Base-by-base conservation (phyloP, 805 yeast species). In the Saccharomyces jurei region DNA sequence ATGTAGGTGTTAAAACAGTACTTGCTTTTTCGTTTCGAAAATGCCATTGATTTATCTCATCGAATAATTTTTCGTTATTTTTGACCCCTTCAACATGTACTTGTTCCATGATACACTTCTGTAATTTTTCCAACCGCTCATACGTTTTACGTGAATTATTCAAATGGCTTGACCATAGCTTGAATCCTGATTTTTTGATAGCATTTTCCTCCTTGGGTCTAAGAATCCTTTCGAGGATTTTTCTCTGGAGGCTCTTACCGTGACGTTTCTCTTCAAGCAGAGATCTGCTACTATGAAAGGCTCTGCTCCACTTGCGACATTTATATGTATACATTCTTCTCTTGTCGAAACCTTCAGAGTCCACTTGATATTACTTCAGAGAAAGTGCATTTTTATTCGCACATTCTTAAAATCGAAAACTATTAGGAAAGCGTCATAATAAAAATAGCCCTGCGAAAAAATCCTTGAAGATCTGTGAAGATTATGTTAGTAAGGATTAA, bases 31-130 rank as follows among this genome's bases (percentile, higher is more conserved):
- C 30, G 49, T 68, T 71, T 9, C 56, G 67, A 58, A 68, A 62
- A 60, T 66, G 67, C 71, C 70, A 68, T 53, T 68, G 67, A 49
- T 69, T 68, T 6, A 69, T 58, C 47, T 64, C 64, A 31, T 60
- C 56, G 28, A 52, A 51, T 17, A 56, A 28, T 54, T 61, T 21
- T 28, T 54, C 28, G 36, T 61, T 59, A 10, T 54, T 56, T 41
- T 50, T 55, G 6, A 53, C 36, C 6, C 64, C 66, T 6, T 50
- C 56, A 5, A 55, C 59, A 17, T 58, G 36, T 9, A 62, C 58
- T 9, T 51, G 52, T 22, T 55, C 53, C 59, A 62, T 60, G n/a
- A 62, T 46, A 26, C 52, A 48, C 28, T 56, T 56, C 50, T 62
- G 58, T 29, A 62, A 54, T 48, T 61, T 62, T 50, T 21, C 22